These are phyloP conservation scores for Fonsecaea pugnacius DNA, from an alignment of 2,329 filamentous ascomycete species.

Conservation along the genomic window DNA sequence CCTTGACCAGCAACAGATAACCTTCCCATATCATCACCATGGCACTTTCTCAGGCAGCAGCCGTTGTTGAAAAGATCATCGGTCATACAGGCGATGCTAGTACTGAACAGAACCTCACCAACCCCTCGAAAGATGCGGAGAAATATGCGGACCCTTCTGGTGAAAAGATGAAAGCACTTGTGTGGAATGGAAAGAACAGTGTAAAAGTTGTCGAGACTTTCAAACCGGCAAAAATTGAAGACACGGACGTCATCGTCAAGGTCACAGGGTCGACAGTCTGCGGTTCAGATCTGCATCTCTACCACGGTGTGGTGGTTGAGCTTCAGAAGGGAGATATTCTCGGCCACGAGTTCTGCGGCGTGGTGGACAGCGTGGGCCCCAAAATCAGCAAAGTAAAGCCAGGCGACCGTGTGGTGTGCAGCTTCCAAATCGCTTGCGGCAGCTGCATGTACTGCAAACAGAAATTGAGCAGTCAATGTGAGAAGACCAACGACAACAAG, in stretches of 20 bases:
- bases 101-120: constrained; percentile 70
- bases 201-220: constrained; percentile 74
- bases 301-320: constrained; percentile 59
- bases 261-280: constrained; percentile 70
- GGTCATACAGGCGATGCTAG: constrained; percentile 69
- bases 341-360: constrained; percentile 62
- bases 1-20: neutral
- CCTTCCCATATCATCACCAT: constrained; percentile 45
- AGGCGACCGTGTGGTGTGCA: constrained; percentile 76
- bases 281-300: constrained; percentile 62
- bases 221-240: constrained; percentile 73
- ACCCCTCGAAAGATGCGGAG: constrained; percentile 61
- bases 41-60: constrained; percentile 69
- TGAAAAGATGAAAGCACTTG: constrained; percentile 77
- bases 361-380: constrained; percentile 60
- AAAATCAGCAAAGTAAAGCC: constrained; percentile 58
- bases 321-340: constrained; percentile 69
- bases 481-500: constrained; percentile 71
- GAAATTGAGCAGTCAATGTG: constrained; percentile 61
- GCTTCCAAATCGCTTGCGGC: constrained; percentile 77
- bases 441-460: constrained; percentile 76
- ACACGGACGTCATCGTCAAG: constrained; percentile 77
- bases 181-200: constrained; percentile 80
- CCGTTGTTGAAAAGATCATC: constrained; percentile 66
- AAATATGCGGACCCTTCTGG: constrained; percentile 56